Conservation (phyloP, 2,329 filamentous ascomycete species). For the Penicillium sp. region DNA sequence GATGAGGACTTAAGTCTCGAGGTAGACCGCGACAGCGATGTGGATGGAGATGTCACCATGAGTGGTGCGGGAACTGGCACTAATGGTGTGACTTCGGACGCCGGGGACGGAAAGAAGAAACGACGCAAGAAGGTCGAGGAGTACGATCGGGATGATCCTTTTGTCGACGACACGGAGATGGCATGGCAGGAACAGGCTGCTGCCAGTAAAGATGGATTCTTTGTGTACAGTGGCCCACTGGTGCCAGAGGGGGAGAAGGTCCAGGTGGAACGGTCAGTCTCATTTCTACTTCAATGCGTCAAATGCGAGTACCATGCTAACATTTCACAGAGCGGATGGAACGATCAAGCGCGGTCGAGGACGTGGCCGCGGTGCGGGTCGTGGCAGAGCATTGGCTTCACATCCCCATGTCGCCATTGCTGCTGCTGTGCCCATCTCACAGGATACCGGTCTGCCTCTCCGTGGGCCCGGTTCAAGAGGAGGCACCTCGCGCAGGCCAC, state of each 20-base stretch:
- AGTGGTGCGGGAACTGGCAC: slow-evolving; percentile 48
- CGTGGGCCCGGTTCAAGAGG: slow-evolving; percentile 70
- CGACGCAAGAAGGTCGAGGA: slow-evolving; percentile 67
- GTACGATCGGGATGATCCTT: slow-evolving; percentile 67
- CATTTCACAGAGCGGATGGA: slow-evolving; percentile 63
- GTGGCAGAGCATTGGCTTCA: slow-evolving; percentile 59
- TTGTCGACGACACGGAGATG: slow-evolving; percentile 87
- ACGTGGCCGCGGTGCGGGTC: slow-evolving; percentile 53
- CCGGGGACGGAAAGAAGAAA: slow-evolving; percentile 72
- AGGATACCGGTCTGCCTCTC: slow-evolving; percentile 79
- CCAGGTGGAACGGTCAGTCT: slow-evolving; percentile 59
- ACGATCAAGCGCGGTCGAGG: slow-evolving; percentile 65
- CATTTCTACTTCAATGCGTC: neutral
- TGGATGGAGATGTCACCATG: slow-evolving; percentile 48
- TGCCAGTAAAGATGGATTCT: slow-evolving; percentile 93
- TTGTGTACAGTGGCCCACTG: slow-evolving; percentile 92
- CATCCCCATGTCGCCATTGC: slow-evolving; percentile 72
- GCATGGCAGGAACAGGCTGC: slow-evolving; percentile 95
- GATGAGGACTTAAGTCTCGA: slow-evolving; percentile 84
- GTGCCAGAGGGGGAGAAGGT: slow-evolving; percentile 83
- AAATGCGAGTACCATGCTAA: slow-evolving; percentile 18
- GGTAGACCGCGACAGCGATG: slow-evolving; percentile 68
- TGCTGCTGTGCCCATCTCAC: slow-evolving; percentile 84
- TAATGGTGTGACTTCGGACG: slow-evolving; percentile 53
- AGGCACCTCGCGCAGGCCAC: slow-evolving; percentile 74